Evolutionary conservation across 768 basidiomycete genomes (phyloP).

Genomic region (Suillus alpinus): DNA sequence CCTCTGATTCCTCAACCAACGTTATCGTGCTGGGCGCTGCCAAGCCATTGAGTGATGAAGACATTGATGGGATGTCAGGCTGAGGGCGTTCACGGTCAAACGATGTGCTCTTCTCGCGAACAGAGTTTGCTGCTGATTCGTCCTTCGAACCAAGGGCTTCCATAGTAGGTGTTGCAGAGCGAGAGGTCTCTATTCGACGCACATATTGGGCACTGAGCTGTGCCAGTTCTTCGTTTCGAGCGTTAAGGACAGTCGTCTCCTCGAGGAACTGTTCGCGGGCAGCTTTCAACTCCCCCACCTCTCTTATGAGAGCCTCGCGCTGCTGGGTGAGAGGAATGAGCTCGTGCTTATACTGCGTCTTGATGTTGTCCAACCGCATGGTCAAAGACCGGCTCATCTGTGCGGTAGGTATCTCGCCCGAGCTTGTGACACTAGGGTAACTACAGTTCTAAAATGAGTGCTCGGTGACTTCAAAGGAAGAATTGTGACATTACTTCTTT

Average conservation of each 20-base stretch:
- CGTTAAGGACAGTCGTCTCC: conserved; percentile 87
- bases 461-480: conserved; percentile 15
- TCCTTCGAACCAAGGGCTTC: conserved; percentile 10
- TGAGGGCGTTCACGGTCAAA: conserved; percentile 23
- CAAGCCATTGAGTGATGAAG: conserved; percentile 16
- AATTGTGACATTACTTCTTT: conserved; percentile 50
- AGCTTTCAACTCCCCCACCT: conserved; percentile 84
- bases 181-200: conserved; percentile 63
- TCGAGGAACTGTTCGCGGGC: conserved; percentile 85
- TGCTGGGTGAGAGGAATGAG: conserved; percentile 81
- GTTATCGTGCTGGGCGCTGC: conserved; percentile 19
- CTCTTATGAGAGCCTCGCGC: conserved; percentile 73
- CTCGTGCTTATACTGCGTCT: conserved; percentile 83
- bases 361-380: conserved; percentile 82
- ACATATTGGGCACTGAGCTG: conserved; percentile 82
- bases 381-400: conserved; percentile 72
- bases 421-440: conserved; percentile 23
- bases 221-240: conserved; percentile 89
- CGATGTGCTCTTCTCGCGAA: conserved; percentile 27
- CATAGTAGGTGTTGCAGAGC: conserved; percentile 13
- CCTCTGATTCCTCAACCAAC: conserved; percentile 27
- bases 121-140: conserved; percentile 3
- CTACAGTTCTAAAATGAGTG: conserved; percentile 19
- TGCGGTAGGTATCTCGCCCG: conserved; percentile 35
- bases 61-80: conserved; percentile 10